Evolutionary conservation across 257 asterid genomes (phyloP), one percentile per base, ranked within the genome.

Genomic region (Nicotiana knightiana): DNA sequence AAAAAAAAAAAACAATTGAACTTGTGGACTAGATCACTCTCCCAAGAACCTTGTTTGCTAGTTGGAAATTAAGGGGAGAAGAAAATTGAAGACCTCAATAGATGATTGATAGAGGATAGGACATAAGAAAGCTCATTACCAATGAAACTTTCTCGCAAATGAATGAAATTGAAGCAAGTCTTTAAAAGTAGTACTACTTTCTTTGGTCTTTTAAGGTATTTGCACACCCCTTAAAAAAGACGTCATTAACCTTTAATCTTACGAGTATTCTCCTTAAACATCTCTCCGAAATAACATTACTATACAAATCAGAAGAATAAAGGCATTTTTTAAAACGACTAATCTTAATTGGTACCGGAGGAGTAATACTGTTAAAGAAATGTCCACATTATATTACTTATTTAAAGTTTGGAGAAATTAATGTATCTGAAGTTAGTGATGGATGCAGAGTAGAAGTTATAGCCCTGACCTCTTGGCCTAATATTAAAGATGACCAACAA

Each of bases 341-440:
- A 21, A 21, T 21, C 24, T 21, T 21, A 21, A 21, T 21, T 21
- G 24, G 24, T 21, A 21, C 24, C 24, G 24, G 24, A 21, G 24
- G 24, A 21, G 24, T 21, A 21, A 21, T 21, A 21, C 24, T 21
- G 24, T 21, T 21, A 21, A 21, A 21, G 24, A 21, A 21, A 26
- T 63, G 62, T 43, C 2, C 12, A 66, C 82, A 67, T 21, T 21
- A 21, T 21, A 21, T 21, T 21, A 21, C 84, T 9, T 80, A 86
- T 48, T 58, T 86, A 3, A 86, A 15, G 79, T 26, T 57, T 64
- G 91, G 88, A 30, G 0, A 28, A 43, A 18, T 83, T 81, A 18
- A 17, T 9, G 59, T 8, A 12, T 46, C 64, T 2, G 79, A 80
- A 6, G 32, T 66, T 0, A 55, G 9, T 2, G 81, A 73, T 21